A percentile compares a stretch with the other conserved stretches of the same genome.
Evolutionary conservation across 169 alveolate species (phyloP).

Genomic region (Blepharisma undulans): DNA sequence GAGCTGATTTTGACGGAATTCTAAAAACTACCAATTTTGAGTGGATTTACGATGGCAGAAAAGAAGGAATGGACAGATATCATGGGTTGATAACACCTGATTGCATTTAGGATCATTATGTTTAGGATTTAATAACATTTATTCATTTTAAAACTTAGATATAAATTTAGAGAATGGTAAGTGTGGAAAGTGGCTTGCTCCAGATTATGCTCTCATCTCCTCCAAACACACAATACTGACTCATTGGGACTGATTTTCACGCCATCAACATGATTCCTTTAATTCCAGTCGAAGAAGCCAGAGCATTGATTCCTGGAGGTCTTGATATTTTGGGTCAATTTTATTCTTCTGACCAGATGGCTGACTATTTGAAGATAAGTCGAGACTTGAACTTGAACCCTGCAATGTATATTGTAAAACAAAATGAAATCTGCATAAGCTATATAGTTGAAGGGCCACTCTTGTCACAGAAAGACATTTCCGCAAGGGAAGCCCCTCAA

Average conservation of each 20-base stretch:
- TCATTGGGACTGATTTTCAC: constrained; percentile 13
- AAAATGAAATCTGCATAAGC: background rate
- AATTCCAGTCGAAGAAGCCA: background rate
- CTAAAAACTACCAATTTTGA: background rate
- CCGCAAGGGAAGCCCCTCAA: background rate
- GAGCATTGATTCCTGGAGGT: constrained; percentile 29
- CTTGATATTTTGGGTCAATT: background rate
- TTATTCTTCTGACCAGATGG: background rate
- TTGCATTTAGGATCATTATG: background rate
- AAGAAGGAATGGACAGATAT: background rate
- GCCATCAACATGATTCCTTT: background rate
- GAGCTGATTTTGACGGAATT: constrained; percentile 8
- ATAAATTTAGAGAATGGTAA: constrained; percentile 8
- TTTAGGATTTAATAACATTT: too few species aligned
- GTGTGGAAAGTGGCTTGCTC: background rate
- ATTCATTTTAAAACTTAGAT: too few species aligned
- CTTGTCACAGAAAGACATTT: constrained; percentile 6
- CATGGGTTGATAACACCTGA: background rate
- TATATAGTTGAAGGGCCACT: constrained; percentile 7
- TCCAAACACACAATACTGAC: background rate
- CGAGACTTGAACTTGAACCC: background rate
- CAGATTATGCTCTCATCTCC: background rate
- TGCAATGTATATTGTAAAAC: background rate
- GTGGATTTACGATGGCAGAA: constrained; percentile 20
- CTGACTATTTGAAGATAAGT: background rate